Evolutionary conservation across 306 rosid genomes (phyloP).

Genomic region (Rosa chinensis): DNA sequence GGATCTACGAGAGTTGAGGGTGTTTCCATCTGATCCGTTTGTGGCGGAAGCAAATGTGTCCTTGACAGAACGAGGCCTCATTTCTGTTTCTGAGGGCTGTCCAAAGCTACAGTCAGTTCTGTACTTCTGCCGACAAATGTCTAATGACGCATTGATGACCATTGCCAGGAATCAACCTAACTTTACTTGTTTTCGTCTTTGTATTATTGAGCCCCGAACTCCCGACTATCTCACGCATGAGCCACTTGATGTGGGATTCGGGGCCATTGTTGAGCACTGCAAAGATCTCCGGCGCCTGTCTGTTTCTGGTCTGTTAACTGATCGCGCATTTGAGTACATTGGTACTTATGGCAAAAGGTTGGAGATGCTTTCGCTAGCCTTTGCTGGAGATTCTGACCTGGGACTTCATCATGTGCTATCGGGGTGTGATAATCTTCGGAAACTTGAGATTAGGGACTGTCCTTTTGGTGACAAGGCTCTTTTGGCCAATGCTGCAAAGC

Average conservation of each 20-base stretch:
- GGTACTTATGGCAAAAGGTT: constrained; percentile 79
- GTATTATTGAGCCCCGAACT: constrained; percentile 79
- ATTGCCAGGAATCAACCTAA: constrained; percentile 85
- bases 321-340: constrained; percentile 73
- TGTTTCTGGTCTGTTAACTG: constrained; percentile 84
- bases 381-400: constrained; percentile 92
- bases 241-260: constrained; percentile 84
- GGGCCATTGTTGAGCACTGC: constrained; percentile 97
- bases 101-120: constrained; percentile 91
- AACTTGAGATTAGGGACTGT: constrained; percentile 98
- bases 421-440: constrained; percentile 93
- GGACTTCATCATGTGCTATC: constrained; percentile 90
- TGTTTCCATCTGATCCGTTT: constrained; percentile 86
- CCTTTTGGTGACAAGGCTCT: constrained; percentile 99
- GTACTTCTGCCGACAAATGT: constrained; percentile 93
- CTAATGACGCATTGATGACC: constrained; percentile 72
- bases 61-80: constrained; percentile 85
- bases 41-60: constrained; percentile 70
- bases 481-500: constrained; percentile 97
- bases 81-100: constrained; percentile 91
- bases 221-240: constrained; percentile 72
- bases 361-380: constrained; percentile 96
- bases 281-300: constrained; percentile 86
- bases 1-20: constrained; percentile 87
- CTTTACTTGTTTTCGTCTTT: constrained; percentile 83